These are phyloP conservation scores for Hawksworthiomyces lignivorus DNA, from an alignment of 2,329 filamentous ascomycete genomes.

Conservation along the genomic window DNA sequence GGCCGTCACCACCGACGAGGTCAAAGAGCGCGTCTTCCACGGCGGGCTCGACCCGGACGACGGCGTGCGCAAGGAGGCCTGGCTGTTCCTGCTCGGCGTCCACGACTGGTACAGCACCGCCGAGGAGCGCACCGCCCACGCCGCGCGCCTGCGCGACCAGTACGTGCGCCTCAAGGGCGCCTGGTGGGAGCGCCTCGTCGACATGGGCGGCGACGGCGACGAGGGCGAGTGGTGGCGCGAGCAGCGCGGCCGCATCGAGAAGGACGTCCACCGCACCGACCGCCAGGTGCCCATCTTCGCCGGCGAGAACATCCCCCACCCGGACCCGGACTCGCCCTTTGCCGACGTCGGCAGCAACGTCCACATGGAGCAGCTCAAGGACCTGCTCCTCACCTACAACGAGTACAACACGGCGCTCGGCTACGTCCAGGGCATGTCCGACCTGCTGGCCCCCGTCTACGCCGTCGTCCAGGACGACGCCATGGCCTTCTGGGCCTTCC, in stretches of 20 bases:
- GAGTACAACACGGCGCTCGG: constrained; percentile 94
- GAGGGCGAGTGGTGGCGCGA: constrained; percentile 95
- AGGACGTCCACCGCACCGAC: constrained; percentile 96
- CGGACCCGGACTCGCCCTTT: constrained; percentile 92
- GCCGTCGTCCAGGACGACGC: constrained; percentile 97
- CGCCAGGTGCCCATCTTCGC: constrained; percentile 91
- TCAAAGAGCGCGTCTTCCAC: constrained; percentile 96
- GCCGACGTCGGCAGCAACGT: constrained; percentile 90
- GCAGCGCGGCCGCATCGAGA: constrained; percentile 89
- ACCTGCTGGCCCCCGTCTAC: constrained; percentile 90
- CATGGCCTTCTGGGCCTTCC: constrained; percentile 93
- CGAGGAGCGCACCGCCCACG: constrained; percentile 74
- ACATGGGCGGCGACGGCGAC: constrained; percentile 70
- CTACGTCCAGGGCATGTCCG: constrained; percentile 98
- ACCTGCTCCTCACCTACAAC: constrained; percentile 97
- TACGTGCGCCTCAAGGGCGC: constrained; percentile 89
- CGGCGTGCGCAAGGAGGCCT: constrained; percentile 90
- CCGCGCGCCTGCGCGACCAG: constrained; percentile 82
- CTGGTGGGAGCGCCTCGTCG: constrained; percentile 93
- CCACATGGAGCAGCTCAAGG: constrained; percentile 97
- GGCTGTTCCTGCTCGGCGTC: constrained; percentile 87
- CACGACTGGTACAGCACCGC: constrained; percentile 87
- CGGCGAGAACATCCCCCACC: constrained; percentile 93
- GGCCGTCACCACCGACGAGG: constrained; percentile 77
- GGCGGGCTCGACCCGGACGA: constrained; percentile 84